These are phyloP conservation scores for Fagus sylvatica DNA, from an alignment of 306 rosid genomes.

Conservation along the genomic window DNA sequence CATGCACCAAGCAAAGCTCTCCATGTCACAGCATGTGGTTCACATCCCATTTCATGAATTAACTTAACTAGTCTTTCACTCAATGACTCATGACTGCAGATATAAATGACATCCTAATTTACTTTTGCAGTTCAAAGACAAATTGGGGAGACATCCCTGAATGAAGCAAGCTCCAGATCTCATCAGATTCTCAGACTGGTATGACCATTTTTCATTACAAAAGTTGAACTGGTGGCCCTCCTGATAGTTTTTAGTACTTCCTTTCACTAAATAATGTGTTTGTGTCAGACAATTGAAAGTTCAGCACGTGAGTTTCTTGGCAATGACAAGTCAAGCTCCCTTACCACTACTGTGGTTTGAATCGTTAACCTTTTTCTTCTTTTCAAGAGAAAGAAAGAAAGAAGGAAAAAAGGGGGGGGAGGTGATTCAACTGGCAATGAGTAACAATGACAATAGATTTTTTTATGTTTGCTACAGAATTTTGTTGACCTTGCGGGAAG, in stretches of 20 bases:
- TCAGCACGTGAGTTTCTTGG: slow-evolving; percentile 85
- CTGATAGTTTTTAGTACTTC: slow-evolving; percentile 20
- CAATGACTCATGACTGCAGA: background rate
- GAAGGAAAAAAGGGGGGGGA: too few relatives aligned
- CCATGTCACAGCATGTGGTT: slow-evolving; percentile 88
- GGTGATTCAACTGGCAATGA: too few relatives aligned
- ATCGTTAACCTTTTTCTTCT: background rate
- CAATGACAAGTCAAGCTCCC: slow-evolving; percentile 91
- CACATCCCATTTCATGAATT: slow-evolving; percentile 62
- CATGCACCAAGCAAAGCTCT: slow-evolving; percentile 88
- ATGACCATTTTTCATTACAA: slow-evolving; percentile 16
- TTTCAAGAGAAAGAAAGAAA: background rate
- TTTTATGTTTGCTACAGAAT: slow-evolving; percentile 52
- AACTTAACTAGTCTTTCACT: slow-evolving; percentile 29
- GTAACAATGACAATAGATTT: slow-evolving; percentile 7
- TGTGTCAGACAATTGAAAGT: slow-evolving; percentile 85
- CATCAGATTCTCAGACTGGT: slow-evolving; percentile 99
- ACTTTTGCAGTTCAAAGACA: slow-evolving; percentile 95
- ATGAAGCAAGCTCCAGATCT: slow-evolving; percentile 98
- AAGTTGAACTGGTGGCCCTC: slow-evolving; percentile 5
- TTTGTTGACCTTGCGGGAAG: slow-evolving; percentile 98
- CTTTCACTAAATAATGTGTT: slow-evolving; percentile 23
- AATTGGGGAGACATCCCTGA: slow-evolving; percentile 92
- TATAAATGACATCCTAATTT: too few relatives aligned
- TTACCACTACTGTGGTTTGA: slow-evolving; percentile 90